phyloP scores from a whole-genome alignment of 2,329 filamentous ascomycete genomes.

The Scleromitrula shiraiana region DNA sequence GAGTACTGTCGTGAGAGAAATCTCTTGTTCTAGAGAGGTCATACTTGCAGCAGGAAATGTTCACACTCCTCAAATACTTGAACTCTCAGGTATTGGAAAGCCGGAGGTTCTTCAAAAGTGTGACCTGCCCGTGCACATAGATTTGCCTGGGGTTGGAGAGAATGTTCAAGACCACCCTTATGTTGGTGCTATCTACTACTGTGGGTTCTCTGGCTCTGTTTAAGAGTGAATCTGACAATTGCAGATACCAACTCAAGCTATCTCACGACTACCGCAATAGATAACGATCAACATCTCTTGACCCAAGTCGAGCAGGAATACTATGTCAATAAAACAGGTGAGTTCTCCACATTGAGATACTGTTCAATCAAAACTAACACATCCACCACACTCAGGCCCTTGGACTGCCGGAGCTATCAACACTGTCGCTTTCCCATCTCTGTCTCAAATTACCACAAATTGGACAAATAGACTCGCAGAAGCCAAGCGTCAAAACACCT shows the following conservation, averaged over 20 bases:
- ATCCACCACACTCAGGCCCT: background rate
- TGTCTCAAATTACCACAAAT: conserved; percentile 17
- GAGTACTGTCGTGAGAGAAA: conserved; percentile 14
- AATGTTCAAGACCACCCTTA: conserved; percentile 42
- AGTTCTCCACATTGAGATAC: background rate
- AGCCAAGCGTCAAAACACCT: conserved; percentile 14
- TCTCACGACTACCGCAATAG: conserved; percentile 16
- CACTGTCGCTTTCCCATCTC: conserved; percentile 23
- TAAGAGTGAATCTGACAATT: conserved; percentile 8
- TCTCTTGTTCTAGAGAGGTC: conserved; percentile 40
- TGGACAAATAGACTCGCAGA: conserved; percentile 16
- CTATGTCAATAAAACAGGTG: conserved; percentile 23
- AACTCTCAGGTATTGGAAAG: conserved; percentile 43
- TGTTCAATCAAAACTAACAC: background rate
- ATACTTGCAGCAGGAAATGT: conserved; percentile 44
- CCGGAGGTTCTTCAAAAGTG: conserved; percentile 35
- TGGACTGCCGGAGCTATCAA: conserved; percentile 24
- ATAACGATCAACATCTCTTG: conserved; percentile 14
- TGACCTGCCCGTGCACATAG: conserved; percentile 36
- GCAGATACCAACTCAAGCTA: conserved; percentile 20
- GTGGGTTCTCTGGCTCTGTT: conserved; percentile 7
- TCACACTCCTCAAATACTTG: conserved; percentile 44
- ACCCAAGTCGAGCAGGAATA: conserved; percentile 19
- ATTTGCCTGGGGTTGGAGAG: conserved; percentile 43
- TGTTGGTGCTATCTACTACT: conserved; percentile 21